Evolutionary conservation across 352 stramenopile genomes (phyloP).

Genomic region (Globisporangium carolinianum): DNA sequence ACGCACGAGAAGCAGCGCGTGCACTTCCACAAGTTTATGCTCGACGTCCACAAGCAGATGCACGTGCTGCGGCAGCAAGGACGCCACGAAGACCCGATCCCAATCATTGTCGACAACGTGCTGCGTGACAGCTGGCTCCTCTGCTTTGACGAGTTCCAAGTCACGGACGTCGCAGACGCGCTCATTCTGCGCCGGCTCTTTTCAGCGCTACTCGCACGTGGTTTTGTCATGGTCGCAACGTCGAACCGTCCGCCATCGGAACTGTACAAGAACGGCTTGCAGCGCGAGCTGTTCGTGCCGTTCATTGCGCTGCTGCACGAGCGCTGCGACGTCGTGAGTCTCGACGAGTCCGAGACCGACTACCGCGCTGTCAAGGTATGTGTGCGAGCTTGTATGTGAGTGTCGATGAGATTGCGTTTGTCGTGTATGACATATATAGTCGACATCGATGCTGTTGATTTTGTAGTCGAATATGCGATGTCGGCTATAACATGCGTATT

Average conservation of each 20-base stretch:
- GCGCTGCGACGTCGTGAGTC: constrained; percentile 80
- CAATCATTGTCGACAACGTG: constrained; percentile 84
- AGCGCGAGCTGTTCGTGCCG: constrained; percentile 94
- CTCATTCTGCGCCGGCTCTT: constrained; percentile 94
- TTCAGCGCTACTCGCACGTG: constrained; percentile 79
- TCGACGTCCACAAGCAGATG: constrained; percentile 94
- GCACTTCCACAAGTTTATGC: constrained; percentile 98
- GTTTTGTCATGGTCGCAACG: constrained; percentile 95
- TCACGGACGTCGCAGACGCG: constrained; percentile 96
- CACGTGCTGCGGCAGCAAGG: constrained; percentile 89
- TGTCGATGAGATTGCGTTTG: neutral
- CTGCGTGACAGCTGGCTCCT: constrained; percentile 86
- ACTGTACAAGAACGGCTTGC: constrained; percentile 95
- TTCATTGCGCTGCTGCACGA: constrained; percentile 93
- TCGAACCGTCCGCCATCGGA: constrained; percentile 92
- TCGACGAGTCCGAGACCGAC: constrained; percentile 73
- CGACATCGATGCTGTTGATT: too few species aligned
- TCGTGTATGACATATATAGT: too few species aligned
- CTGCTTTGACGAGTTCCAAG: constrained; percentile 98
- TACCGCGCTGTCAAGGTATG: constrained; percentile 69
- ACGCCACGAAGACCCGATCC: constrained; percentile 69
- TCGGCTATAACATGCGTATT: too few species aligned
- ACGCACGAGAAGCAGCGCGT: constrained; percentile 82
- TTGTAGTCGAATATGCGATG: too few species aligned
- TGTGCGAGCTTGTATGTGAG: neutral